Evolutionary conservation across 2,329 filamentous ascomycete species (phyloP), one percentile per base, ranked within the genome.

Genomic region (Pyricularia grisea): DNA sequence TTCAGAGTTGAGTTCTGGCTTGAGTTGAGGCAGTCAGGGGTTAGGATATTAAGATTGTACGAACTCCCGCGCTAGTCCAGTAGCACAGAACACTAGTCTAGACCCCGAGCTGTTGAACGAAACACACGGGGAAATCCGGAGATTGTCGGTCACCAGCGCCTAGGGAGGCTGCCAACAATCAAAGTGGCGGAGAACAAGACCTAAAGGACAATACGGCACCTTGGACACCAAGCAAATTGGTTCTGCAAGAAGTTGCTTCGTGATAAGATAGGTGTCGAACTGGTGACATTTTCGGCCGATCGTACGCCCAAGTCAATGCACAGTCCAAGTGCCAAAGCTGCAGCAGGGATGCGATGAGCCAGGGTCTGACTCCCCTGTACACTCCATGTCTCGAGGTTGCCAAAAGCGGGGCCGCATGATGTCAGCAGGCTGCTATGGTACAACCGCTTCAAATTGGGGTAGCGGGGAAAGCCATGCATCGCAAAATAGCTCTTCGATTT

Each of bases 381-480:
- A 50, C 42, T 50, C 42, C 42, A 50, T 20, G 10, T n/a, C 42
- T 50, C 42, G 42, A 50, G 42, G 20, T 61, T 61, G 58, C 10
- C 25, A 61, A 27, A 61, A 67, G 30, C n/a, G 66, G 42, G 66
- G 50, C 42, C 28, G 31, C 28, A 61, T 67, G 66, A 67, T 67
- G 66, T 67, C 58, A 61, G 58, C 58, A 58, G 50, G 20, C 20
- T 3, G 20, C 20, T 61, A 61, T 12, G 25, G 33, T 36, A 14
- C 33, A 36, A 61, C n/a, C 4, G 58, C 25, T 61, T n/a, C 1
- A 12, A 50, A 50, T 50, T 50, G 42, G 42, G 42, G 42, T 50
- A 42, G 42, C 42, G 42, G 42, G 42, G 42, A 50, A 50, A 50
- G 7, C 42, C 42, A 50, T n/a, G n/a, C 17, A 50, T 20, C 42